Conservation (phyloP, 2,329 filamentous ascomycete genomes). For the Aspergillus amoenus region DNA sequence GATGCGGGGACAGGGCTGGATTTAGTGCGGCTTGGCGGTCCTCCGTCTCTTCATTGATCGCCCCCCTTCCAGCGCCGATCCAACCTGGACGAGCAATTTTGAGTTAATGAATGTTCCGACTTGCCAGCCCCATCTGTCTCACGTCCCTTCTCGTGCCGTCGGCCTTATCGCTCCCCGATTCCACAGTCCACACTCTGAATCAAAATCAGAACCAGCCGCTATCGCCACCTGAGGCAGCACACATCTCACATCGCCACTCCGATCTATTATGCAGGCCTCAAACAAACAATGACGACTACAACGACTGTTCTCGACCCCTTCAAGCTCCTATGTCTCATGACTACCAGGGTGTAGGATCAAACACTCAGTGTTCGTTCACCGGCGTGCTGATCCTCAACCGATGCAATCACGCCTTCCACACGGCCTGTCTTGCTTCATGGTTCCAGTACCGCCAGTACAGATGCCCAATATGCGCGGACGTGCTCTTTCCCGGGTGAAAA, state of each 20-base stretch:
- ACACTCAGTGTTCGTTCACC: not conserved
- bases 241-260: not conserved
- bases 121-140: slow-evolving; percentile 29
- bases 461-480: slow-evolving; percentile 31
- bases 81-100: slow-evolving; percentile 6
- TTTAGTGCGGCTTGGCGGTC: slow-evolving; percentile 18
- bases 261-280: not conserved
- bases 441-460: slow-evolving; percentile 29
- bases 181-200: not conserved
- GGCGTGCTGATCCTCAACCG: slow-evolving; percentile 24
- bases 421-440: slow-evolving; percentile 30
- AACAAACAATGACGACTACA: not conserved
- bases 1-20: slow-evolving; percentile 23
- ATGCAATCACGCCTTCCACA: slow-evolving; percentile 32
- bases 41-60: not conserved
- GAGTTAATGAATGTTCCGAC: not conserved
- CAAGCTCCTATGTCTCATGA: not conserved
- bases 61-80: slow-evolving; percentile 12
- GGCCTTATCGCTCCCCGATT: slow-evolving; percentile 7
- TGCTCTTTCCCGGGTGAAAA: slow-evolving; percentile 19
- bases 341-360: slow-evolving; percentile 11
- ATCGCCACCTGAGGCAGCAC: not conserved
- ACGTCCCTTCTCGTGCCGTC: slow-evolving; percentile 22
- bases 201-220: slow-evolving; percentile 1
- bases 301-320: not conserved